phyloP scores from a whole-genome alignment of 2,329 filamentous ascomycete species.

The Pleurostoma richardsiae region DNA sequence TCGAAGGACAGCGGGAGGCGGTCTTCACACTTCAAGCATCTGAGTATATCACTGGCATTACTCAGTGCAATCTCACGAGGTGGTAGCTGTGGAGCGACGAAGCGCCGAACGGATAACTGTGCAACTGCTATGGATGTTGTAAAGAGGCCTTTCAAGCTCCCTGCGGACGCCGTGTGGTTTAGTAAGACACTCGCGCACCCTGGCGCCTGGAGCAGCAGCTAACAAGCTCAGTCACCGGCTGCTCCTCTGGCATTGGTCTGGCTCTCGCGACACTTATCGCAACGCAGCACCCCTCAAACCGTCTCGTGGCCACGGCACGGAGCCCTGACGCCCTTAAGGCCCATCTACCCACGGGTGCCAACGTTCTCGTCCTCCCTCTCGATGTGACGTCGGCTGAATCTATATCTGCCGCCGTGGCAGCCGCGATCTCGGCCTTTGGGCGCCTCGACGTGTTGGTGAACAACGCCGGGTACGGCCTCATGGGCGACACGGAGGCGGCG shows the following conservation, averaged over 20 bases:
- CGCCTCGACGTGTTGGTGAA: conserved; percentile 26
- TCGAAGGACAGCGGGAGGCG: too few species aligned
- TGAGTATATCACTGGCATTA: too few species aligned
- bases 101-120: too few species aligned
- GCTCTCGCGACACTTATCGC: conserved; percentile 30
- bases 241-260: conserved; percentile 41
- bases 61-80: too few species aligned
- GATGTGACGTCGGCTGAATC: conserved; percentile 33
- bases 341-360: conserved; percentile 21
- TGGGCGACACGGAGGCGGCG: conserved; percentile 21
- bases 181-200: conserved; percentile 17
- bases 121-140: too few species aligned
- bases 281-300: conserved; percentile 18
- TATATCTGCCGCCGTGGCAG: conserved; percentile 23
- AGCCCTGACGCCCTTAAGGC: conserved; percentile 24
- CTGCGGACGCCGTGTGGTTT: conserved; percentile 31
- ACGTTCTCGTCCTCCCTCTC: conserved; percentile 32
- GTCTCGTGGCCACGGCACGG: conserved; percentile 24
- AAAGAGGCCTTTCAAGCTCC: conserved; percentile 21
- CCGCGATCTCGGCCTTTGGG: conserved; percentile 25
- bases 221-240: conserved; percentile 35
- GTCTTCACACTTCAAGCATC: too few species aligned
- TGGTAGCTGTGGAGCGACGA: too few species aligned
- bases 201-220: neutral
- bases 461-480: conserved; percentile 36